Conservation (phyloP, 139 green algal genomes). For the Zygnema circumcarinatum region DNA sequence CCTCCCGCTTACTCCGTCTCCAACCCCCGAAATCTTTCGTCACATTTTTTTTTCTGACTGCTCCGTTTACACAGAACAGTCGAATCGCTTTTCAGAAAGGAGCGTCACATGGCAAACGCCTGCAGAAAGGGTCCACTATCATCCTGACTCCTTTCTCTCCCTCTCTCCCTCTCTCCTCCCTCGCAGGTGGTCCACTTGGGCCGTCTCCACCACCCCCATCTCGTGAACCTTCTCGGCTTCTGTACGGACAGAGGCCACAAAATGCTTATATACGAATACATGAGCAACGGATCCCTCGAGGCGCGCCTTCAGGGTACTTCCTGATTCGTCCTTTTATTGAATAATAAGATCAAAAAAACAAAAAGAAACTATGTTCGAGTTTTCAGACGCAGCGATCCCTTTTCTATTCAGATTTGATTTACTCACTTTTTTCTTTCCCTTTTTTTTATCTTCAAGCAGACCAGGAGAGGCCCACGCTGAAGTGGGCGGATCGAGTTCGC, state of each 20-base stretch:
- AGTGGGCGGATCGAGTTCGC: constrained; percentile 28
- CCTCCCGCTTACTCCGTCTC: constrained; percentile 1
- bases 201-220: constrained; percentile 39
- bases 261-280: constrained; percentile 56
- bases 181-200: constrained; percentile 41
- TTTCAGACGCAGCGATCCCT: neutral
- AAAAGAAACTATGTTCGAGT: neutral
- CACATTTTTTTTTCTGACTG: too few relatives aligned
- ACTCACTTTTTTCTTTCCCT: neutral
- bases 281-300: constrained; percentile 26
- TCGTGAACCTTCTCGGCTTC: constrained; percentile 52
- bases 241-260: constrained; percentile 31
- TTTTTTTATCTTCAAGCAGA: neutral
- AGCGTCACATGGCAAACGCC: too few relatives aligned
- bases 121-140: neutral
- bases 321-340: neutral
- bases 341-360: too few relatives aligned
- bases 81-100: too few relatives aligned
- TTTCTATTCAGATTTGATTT: neutral
- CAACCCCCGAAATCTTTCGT: too few relatives aligned
- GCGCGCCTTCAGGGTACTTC: constrained; percentile 6
- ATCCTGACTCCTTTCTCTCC: neutral
- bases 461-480: constrained; percentile 2
- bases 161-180: constrained; percentile 4
- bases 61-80: too few relatives aligned